Base-by-base conservation (phyloP, 2,329 filamentous ascomycete species). In the Coniochaeta sp. region DNA sequence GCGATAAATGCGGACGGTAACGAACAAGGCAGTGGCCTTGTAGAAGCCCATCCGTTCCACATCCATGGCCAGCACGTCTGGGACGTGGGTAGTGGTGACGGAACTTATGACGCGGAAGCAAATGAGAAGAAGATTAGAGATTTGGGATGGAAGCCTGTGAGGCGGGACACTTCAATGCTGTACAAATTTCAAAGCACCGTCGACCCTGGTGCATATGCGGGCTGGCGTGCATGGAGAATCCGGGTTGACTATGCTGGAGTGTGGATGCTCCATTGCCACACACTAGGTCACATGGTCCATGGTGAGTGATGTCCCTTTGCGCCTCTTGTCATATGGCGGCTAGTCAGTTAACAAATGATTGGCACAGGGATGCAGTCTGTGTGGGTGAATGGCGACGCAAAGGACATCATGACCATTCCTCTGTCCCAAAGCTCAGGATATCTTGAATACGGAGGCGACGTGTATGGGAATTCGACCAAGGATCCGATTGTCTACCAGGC, bases 221-320 rank as follows among this genome's bases (percentile, higher is more conserved):
- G 85, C 0, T 89, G 85, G 85, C 73, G 85, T 22, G 84, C 77
- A 0, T 88, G 84, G 85, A 74, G 85, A 11, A 70, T 87, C 1
- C 67, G 74, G 5, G 68, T 80, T 1, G 71, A 68, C 1, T 65
- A 81, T 3, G 79, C 86, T 0, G 84, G 84, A 0, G 81, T 82
- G 3, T 87, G 82, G 82, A 81, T 86, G 81, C 73, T 86, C 63
- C 84, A 87, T 68, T 87, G 84, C 63, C 84, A 87, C 67, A 78
- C 81, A 17, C 63, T 82, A 57, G 78, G 80, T 59, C 84, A 87
- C 67, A 82, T 84, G 77, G 71, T 82, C 19, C 85, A 85, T 81
- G 81, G 79, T 65, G 71, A 72, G 76, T 69, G 6, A 31, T 36
- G 11, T 6, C 17, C 59, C 65, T 36, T n/a, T 68, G 60, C 14